Evolutionary conservation across 331 rosid genomes (phyloP).

Genomic region (Quercus lobata): DNA sequence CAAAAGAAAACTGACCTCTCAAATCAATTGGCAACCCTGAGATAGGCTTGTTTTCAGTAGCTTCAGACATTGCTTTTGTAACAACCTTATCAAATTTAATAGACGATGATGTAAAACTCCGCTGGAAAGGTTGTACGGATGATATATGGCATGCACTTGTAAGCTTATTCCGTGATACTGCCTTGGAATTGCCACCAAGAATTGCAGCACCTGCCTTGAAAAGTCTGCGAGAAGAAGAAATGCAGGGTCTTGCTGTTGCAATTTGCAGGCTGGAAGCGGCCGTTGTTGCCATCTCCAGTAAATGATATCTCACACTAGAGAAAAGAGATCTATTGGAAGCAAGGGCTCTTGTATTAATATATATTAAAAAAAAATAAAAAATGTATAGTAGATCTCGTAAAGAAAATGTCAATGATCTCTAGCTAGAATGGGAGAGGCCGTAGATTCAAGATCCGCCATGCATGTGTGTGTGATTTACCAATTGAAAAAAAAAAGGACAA

Average conservation of each 20-base stretch:
- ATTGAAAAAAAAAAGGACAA: neutral
- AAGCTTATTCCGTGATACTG: slow-evolving; percentile 41
- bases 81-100: slow-evolving; percentile 33
- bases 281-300: slow-evolving; percentile 54
- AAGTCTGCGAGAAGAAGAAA: slow-evolving; percentile 42
- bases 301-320: slow-evolving; percentile 15
- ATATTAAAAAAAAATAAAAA: slow-evolving; percentile 3
- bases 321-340: slow-evolving; percentile 13
- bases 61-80: slow-evolving; percentile 54
- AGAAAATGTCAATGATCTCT: neutral
- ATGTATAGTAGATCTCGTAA: neutral
- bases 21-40: slow-evolving; percentile 83
- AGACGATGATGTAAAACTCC: slow-evolving; percentile 29
- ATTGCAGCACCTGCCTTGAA: slow-evolving; percentile 26
- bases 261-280: slow-evolving; percentile 65
- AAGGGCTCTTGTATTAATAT: neutral
- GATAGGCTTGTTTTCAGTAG: slow-evolving; percentile 46
- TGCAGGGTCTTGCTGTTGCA: slow-evolving; percentile 48
- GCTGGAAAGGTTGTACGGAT: slow-evolving; percentile 41
- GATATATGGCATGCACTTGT: slow-evolving; percentile 49
- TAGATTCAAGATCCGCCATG: neutral
- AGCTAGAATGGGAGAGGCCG: neutral
- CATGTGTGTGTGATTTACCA: neutral
- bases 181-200: slow-evolving; percentile 33
- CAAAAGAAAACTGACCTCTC: slow-evolving; percentile 44